Evolutionary conservation across 1,284 basidiomycete species (phyloP), one percentile per base, ranked within the genome.

Genomic region (Moniliella sp.): DNA sequence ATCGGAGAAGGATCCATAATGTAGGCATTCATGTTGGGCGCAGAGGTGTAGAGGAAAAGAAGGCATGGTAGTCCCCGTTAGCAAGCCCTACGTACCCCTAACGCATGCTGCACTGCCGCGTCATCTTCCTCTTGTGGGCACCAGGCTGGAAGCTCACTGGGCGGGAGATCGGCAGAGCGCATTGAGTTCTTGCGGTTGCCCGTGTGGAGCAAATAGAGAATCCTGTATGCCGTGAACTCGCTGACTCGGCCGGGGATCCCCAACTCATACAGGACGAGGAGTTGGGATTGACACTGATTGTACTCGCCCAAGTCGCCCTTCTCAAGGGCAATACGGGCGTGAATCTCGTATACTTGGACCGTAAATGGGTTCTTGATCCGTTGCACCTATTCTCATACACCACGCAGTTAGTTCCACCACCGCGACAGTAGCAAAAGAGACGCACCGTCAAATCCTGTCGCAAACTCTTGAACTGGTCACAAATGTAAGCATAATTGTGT

Each of bases 301-400:
- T 91, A 97, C 70, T 99, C 91, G 50, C 91, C 84, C 68, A 97
- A 77, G 60, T 99, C 91, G 56, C 72, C 74, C 83, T 76, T 78
- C 68, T 91, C 83, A 15, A 93, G 65, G 27, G 91, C 91, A 66
- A 97, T 91, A 16, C 91, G 75, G 15, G 83, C 91, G 64, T 97
- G 91, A 28, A 86, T 91, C 62, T 99, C 91, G 60, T 99, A 99
- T 8, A 94, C 88, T 61, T 77, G 72, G 19, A 88, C 84, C 0
- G 91, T 94, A 53, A 99, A 94, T 34, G 91, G 81, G 51, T 93
- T 97, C 67, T 93, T 93, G 59, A 99, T 93, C 19, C 88, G 75
- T 67, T 99, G 91, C n/a, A 97, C 86, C 84, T 91, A 49, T 3
- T n/a, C 11, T 10, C 18, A n/a, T n/a, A 31, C 28, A 37, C 33